These are phyloP conservation scores for Penicilliopsis zonata DNA, from an alignment of 495 filamentous ascomycete species.

Conservation along the genomic window DNA sequence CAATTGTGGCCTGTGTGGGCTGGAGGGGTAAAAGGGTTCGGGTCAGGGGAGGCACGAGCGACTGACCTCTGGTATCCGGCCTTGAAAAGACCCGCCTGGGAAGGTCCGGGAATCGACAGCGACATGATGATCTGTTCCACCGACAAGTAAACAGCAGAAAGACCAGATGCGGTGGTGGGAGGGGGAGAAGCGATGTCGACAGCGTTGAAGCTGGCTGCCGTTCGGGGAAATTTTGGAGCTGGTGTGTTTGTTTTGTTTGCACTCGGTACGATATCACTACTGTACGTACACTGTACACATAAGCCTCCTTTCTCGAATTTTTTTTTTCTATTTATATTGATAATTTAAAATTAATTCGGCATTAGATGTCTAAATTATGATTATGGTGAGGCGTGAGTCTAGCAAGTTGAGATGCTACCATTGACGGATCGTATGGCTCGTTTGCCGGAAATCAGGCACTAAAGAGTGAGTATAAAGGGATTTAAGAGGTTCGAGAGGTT, in stretches of 20 bases:
- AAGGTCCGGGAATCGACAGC: conserved; percentile 84
- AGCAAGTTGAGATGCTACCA: no score
- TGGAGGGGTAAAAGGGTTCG: conserved; percentile 1
- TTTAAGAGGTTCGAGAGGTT: neutral
- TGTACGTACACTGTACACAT: no score
- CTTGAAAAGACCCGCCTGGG: conserved; percentile 91
- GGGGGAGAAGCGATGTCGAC: conserved; percentile 8
- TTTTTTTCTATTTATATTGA: no score
- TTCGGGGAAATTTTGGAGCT: conserved; percentile 34
- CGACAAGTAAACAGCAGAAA: conserved; percentile 12
- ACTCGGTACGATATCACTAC: no score
- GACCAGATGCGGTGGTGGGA: conserved; percentile 11
- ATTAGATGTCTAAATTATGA: no score
- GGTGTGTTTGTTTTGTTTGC: conserved; percentile 36
- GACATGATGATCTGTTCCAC: conserved; percentile 56
- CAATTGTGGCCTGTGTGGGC: neutral
- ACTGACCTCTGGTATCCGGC: conserved; percentile 88
- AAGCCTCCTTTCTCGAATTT: no score
- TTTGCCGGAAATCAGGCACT: conserved; percentile 26
- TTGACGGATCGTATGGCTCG: conserved; percentile 4
- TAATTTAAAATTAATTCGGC: no score
- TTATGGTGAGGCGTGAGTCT: no score
- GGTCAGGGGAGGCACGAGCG: conserved; percentile 3
- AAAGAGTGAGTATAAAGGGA: neutral
- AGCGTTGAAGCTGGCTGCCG: conserved; percentile 17